These are phyloP conservation scores for Tulasnella sp. DNA, from an alignment of 768 basidiomycete genomes.

Conservation along the genomic window DNA sequence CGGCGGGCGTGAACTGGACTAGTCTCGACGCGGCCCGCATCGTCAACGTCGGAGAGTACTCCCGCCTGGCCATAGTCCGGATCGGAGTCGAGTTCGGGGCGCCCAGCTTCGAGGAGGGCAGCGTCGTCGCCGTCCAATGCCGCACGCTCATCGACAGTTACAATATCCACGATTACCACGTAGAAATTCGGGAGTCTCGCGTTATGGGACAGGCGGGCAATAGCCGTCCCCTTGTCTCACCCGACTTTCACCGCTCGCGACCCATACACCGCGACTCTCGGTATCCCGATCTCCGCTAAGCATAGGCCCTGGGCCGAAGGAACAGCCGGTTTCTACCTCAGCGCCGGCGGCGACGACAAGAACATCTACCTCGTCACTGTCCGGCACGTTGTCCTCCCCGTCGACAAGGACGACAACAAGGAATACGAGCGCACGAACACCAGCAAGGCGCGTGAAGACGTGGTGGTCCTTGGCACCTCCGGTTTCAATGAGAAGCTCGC, in stretches of 20 bases:
- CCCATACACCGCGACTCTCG: slow-evolving; percentile 16
- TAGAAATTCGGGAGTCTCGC: slow-evolving; percentile 16
- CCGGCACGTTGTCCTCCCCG: slow-evolving; percentile 17
- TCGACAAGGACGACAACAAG: slow-evolving; percentile 4
- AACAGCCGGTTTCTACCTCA: slow-evolving; percentile 17
- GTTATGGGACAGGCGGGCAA: slow-evolving; percentile 9
- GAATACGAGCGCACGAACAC: slow-evolving; percentile 11
- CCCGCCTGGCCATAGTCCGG: slow-evolving; percentile 14
- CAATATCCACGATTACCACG: slow-evolving; percentile 12
- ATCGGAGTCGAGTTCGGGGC: slow-evolving; percentile 15
- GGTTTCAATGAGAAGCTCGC: slow-evolving; percentile 16
- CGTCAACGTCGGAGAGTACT: slow-evolving; percentile 1
- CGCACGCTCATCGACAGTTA: background rate
- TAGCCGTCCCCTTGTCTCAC: slow-evolving; percentile 6
- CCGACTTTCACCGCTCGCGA: slow-evolving; percentile 11
- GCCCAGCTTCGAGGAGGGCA: slow-evolving; percentile 15
- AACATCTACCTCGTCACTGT: slow-evolving; percentile 16
- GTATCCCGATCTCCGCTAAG: slow-evolving; percentile 15
- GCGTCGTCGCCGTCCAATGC: slow-evolving; percentile 9
- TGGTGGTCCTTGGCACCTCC: slow-evolving; percentile 9
- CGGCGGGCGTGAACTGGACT: slow-evolving; percentile 6
- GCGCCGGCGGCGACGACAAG: slow-evolving; percentile 11
- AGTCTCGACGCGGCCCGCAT: slow-evolving; percentile 8
- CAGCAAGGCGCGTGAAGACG: slow-evolving; percentile 14
- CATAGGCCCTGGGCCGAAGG: slow-evolving; percentile 15